These are phyloP conservation scores for Ceratocystis colombiana DNA, from an alignment of 2,329 filamentous ascomycete species.

Conservation along the genomic window DNA sequence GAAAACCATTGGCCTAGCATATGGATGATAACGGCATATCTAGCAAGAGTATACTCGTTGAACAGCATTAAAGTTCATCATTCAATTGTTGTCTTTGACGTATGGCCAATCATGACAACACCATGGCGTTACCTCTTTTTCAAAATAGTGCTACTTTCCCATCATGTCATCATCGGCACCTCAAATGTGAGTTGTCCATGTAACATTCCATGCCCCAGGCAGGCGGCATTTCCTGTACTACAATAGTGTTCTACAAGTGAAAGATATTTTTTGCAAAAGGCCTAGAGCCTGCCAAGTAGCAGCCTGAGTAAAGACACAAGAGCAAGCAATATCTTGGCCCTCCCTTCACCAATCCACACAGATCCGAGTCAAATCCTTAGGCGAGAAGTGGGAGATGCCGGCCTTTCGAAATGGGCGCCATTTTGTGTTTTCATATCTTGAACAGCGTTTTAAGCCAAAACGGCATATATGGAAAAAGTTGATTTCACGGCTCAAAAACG, in stretches of 20 bases:
- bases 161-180: too few relatives aligned
- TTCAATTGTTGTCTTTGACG: too few relatives aligned
- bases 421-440: conserved; percentile 18
- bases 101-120: too few relatives aligned
- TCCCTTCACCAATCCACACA: background rate
- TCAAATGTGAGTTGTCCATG: background rate
- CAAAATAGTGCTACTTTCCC: too few relatives aligned
- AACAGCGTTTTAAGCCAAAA: conserved; percentile 25
- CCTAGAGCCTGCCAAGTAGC: background rate
- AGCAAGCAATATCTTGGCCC: background rate
- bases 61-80: too few relatives aligned
- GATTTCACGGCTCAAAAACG: conserved; percentile 20
- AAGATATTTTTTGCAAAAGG: background rate
- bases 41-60: too few relatives aligned
- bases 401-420: background rate
- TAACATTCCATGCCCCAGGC: background rate
- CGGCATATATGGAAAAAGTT: conserved; percentile 12
- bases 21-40: too few relatives aligned
- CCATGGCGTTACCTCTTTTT: too few relatives aligned
- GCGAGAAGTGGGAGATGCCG: background rate
- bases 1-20: too few relatives aligned
- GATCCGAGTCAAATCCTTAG: background rate
- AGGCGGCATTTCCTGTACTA: background rate
- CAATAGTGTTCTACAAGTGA: background rate
- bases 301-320: background rate